Evolutionary conservation across 768 basidiomycete species (phyloP), one percentile per base, ranked within the genome.

Genomic region (Lactarius vividus): DNA sequence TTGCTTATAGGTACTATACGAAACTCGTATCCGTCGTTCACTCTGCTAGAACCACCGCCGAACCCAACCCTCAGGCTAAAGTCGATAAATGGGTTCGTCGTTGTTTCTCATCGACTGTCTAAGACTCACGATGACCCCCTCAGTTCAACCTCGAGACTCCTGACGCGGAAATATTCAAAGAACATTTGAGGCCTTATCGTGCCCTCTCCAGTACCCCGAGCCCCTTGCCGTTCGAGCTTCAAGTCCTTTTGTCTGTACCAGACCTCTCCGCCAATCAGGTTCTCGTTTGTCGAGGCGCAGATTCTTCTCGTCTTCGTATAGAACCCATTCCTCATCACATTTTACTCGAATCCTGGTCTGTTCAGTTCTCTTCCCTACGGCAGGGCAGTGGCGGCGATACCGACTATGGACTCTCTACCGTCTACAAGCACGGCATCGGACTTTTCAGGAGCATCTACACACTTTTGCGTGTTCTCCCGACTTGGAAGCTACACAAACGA

Each of bases 91-190:
- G 92, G 91, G 91, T 92, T 58, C 65, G 89, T 79, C 1, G 29
- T 44, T 16, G 29, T 13, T 57, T 20, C 13, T 42, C 37, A 31
- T 35, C 57, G 23, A 18, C 35, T 46, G 29, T 18, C 29, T 37
- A 16, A 10, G 52, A 40, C 59, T 37, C 54, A 46, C n/a, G 13
- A 64, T 62, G 16, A 23, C 62, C 29, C 57, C 62, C 23, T 44
- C 16, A 92, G 91, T 92, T 92, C 81, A 92, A 92, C 75, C 79
- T 92, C 60, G 90, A 92, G 77, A 90, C 85, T 1, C 88, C 87
- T 26, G 88, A 91, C 76, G 82, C 84, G 37, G 87, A 91, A 66
- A 71, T 80, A n/a, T 88, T 86, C 75, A 85, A 82, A 67, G 84
- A 85, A 67, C 80, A 85, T 55, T 82, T 85, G 37, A 83, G 85